Evolutionary conservation across 2,329 filamentous ascomycete genomes (phyloP), one percentile per base, ranked within the genome.

Genomic region (Xylaria digitata): DNA sequence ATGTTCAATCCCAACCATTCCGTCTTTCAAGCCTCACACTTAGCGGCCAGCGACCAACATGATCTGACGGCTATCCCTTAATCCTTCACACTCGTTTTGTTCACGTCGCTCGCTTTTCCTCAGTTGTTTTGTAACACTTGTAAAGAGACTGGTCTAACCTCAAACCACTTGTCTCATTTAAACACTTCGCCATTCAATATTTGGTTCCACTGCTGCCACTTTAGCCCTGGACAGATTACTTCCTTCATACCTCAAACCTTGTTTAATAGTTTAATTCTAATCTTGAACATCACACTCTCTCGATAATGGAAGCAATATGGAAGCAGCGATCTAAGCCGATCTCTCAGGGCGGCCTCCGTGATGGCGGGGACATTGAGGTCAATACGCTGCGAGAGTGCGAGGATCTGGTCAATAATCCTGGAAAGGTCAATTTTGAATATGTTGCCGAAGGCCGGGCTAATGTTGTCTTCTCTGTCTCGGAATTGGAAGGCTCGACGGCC

Each of bases 401-500:
- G 56, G 48, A 68, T 37, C 66, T 75, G 17, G 56, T 71, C 60
- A 69, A 67, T 55, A 70, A 58, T 40, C 52, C 70, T 67, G 23
- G 64, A 60, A 65, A 67, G 53, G 72, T 72, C 19, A 63, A 72
- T 21, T 77, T 74, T 57, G 76, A 78, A 59, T 80, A 87, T 64
- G 78, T 88, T 23, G 86, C 84, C 30, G 92, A 96, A 78, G 92
- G 92, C 26, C 89, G 91, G 26, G 92, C 92, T 60, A 95, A 96
- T 77, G 85, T 90, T 58, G 90, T 94, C 69, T 94, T 92, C 74
- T 85, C 85, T 71, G 83, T 92, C 63, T 80, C 81, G 52, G 67
- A 83, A 21, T 78, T 81, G 4, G 73, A 78, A 64, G 73, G 73
- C 63, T 71, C 77, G 60, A 68, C 75, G 43, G 70, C 77, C 74